Conservation (phyloP, 441 rosid genomes). For the Jatropha multifida region DNA sequence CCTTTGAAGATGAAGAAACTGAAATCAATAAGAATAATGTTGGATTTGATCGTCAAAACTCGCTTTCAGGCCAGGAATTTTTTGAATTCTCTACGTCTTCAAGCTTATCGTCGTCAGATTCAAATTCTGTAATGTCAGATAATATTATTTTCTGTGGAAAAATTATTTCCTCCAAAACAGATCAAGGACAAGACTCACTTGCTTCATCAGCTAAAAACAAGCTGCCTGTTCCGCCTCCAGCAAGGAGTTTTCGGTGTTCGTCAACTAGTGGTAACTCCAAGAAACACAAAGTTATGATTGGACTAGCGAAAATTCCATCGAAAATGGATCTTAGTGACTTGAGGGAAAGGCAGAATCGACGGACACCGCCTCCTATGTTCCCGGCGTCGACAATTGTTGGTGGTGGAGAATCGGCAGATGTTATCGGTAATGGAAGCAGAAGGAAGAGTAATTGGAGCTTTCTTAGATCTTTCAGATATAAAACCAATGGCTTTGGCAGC, state of each 20-base stretch:
- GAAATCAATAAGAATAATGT: too few species aligned
- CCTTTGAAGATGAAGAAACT: too few species aligned
- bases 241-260: background rate
- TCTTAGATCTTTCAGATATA: too few species aligned
- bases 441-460: too few species aligned
- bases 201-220: background rate
- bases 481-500: too few species aligned
- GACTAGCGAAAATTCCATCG: slow-evolving; percentile 23
- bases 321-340: slow-evolving; percentile 27
- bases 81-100: slow-evolving; percentile 32
- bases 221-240: background rate
- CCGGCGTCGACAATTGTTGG: background rate
- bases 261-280: background rate
- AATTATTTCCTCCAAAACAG: slow-evolving; percentile 11
- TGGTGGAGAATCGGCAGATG: too few species aligned
- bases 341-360: slow-evolving; percentile 23
- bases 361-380: slow-evolving; percentile 9
- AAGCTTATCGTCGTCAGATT: background rate
- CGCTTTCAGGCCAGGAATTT: background rate
- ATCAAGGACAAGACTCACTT: background rate
- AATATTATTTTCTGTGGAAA: slow-evolving; percentile 32
- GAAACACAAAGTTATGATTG: slow-evolving; percentile 23
- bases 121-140: background rate
- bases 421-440: too few species aligned
- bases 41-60: too few species aligned